Evolutionary conservation across 768 basidiomycete species (phyloP), one percentile per base, ranked within the genome.

Genomic region (Kondoa malvinella): DNA sequence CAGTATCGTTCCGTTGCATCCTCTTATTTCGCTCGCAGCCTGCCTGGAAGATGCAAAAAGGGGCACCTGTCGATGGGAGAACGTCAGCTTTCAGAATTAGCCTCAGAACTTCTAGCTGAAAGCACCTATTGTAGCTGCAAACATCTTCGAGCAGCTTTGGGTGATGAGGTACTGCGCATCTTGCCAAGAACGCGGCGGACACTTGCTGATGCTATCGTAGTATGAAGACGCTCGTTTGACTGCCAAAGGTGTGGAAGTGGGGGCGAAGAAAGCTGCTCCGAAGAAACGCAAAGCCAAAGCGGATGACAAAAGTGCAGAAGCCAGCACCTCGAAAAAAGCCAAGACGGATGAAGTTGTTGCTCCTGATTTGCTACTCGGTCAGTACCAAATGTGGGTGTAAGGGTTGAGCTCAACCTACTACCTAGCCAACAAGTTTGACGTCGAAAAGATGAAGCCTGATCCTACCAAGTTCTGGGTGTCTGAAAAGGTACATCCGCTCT

Each of bases 11-110:
- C 12, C 12, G 21, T 8, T 8, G 21, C 40, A 8, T 50, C 12
- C 40, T 50, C 8, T 50, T 21, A 50, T 50, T 50, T 8, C 40
- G 8, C 21, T 50, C 12, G 40, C 40, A 50, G 40, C 40, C 40
- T 50, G 40, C 40, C 21, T 50, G 40, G 40, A 61, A 61, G 26
- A 61, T 61, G 26, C 59, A 61, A 61, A 61, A 27, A n/a, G 31
- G 31, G 8, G 26, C 59, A 8, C 26, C 59, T 12, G 26, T 61
- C 26, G 59, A 61, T n/a, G 31, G 59, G n/a, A 61, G 59, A 27
- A 61, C 12, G 31, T 27, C 12, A 27, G 26, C 26, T 25, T 4
- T 32, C n/a, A n/a, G n/a, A n/a, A n/a, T n/a, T n/a, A n/a, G n/a
- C n/a, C n/a, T n/a, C n/a, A n/a, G n/a, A n/a, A n/a, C n/a, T n/a